These are phyloP conservation scores for Buxus sempervirens DNA, from an alignment of 164 flowering plant species.

Conservation along the genomic window DNA sequence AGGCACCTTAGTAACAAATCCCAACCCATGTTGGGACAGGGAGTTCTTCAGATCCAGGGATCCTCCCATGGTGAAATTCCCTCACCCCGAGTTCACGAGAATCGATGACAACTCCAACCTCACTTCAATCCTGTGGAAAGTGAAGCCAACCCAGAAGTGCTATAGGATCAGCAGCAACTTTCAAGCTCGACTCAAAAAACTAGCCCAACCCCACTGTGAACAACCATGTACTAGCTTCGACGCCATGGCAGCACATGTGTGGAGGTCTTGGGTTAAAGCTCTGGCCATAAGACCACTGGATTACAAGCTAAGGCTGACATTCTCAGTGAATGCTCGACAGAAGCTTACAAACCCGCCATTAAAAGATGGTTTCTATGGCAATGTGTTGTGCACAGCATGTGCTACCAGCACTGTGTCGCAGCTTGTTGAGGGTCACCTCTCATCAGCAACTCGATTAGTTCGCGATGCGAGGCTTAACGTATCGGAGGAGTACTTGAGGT, in stretches of 20 bases:
- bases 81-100: conserved; percentile 60
- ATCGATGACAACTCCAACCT: conserved; percentile 60
- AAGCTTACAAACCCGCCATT: conserved; percentile 50
- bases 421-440: conserved; percentile 35
- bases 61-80: conserved; percentile 53
- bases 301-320: conserved; percentile 54
- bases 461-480: conserved; percentile 43
- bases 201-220: conserved; percentile 29
- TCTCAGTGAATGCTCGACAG: conserved; percentile 63
- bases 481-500: conserved; percentile 69
- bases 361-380: conserved; percentile 69
- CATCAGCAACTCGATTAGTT: conserved; percentile 40
- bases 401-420: conserved; percentile 50
- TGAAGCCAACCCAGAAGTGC: conserved; percentile 61
- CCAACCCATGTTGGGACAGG: conserved; percentile 74
- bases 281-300: conserved; percentile 61
- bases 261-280: conserved; percentile 86
- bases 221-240: conserved; percentile 55
- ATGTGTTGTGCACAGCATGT: conserved; percentile 70
- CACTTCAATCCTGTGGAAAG: conserved; percentile 38
- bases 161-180: conserved; percentile 48
- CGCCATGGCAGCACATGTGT: conserved; percentile 80
- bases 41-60: conserved; percentile 55
- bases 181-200: conserved; percentile 39
- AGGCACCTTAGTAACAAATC: conserved; percentile 34